Evolutionary conservation across 805 yeast species (phyloP).

Genomic region (Torulaspora franciscae): DNA sequence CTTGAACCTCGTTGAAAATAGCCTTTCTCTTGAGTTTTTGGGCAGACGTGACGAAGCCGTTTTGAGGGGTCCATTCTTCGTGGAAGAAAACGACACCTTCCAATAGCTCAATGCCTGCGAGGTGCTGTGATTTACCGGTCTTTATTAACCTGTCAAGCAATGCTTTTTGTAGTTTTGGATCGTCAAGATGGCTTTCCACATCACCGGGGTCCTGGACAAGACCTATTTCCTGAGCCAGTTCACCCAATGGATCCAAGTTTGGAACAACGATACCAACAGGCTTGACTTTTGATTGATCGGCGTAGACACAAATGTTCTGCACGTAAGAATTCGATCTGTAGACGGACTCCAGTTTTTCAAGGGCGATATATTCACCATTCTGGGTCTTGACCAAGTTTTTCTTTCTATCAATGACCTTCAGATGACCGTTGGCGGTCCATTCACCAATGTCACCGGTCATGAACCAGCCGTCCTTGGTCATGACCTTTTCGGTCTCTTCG

Average conservation of each 20-base stretch:
- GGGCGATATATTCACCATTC: constrained; percentile 96
- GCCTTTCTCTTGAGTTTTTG: constrained; percentile 93
- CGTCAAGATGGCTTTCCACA: constrained; percentile 46
- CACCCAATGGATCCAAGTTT: constrained; percentile 58
- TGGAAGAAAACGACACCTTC: constrained; percentile 73
- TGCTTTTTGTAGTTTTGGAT: constrained; percentile 50
- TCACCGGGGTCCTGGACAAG: constrained; percentile 46
- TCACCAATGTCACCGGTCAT: constrained; percentile 95
- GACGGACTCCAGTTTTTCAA: constrained; percentile 87
- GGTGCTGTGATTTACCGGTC: constrained; percentile 78
- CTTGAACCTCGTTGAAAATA: constrained; percentile 66
- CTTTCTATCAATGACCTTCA: constrained; percentile 85
- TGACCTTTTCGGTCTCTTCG: constrained; percentile 71
- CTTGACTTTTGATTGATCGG: constrained; percentile 80
- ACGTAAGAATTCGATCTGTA: constrained; percentile 81
- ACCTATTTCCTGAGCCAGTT: constrained; percentile 54
- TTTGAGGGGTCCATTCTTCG: constrained; percentile 97
- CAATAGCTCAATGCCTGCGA: constrained; percentile 79
- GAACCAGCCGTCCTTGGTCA: constrained; percentile 88
- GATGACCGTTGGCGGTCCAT: constrained; percentile 76
- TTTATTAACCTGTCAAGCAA: constrained; percentile 56
- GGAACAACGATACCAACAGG: constrained; percentile 91
- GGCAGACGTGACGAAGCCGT: constrained; percentile 89
- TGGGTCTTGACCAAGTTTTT: constrained; percentile 93
- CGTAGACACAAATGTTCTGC: constrained; percentile 84